These are phyloP conservation scores for Phytophthora boehmeriae DNA, from an alignment of 352 stramenopile genomes.

Conservation along the genomic window DNA sequence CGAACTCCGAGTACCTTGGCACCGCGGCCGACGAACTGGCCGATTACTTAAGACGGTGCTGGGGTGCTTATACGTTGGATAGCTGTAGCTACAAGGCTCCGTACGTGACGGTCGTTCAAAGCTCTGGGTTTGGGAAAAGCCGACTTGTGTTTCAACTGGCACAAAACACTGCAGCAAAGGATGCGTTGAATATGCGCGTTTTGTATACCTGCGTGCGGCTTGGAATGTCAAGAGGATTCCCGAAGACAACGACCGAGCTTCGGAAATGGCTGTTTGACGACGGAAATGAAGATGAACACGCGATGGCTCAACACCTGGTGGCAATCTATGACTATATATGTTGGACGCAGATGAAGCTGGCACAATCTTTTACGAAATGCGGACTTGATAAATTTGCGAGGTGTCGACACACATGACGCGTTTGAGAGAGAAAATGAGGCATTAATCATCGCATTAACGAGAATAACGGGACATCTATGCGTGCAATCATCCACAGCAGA, in stretches of 20 bases:
- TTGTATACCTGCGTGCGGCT: neutral
- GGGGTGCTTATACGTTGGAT: neutral
- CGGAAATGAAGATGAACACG: too few species aligned
- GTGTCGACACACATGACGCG: too few species aligned
- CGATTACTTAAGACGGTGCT: neutral
- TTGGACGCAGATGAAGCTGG: too few species aligned
- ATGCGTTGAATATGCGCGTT: neutral
- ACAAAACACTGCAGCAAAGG: neutral
- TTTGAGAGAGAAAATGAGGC: too few species aligned
- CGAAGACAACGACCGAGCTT: neutral
- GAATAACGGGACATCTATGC: too few species aligned
- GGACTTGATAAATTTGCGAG: too few species aligned
- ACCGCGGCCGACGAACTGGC: neutral
- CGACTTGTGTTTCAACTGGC: neutral
- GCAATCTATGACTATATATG: too few species aligned
- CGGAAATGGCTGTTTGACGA: neutral
- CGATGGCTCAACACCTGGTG: too few species aligned
- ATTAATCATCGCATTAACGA: too few species aligned
- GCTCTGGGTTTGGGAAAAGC: neutral
- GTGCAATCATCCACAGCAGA: too few species aligned
- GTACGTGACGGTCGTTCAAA: neutral
- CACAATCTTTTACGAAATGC: too few species aligned
- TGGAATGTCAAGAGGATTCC: neutral
- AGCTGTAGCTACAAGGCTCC: neutral
- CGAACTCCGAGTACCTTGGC: neutral